Conservation (phyloP, 2,329 filamentous ascomycete species). For the Hypoxylon sp. region DNA sequence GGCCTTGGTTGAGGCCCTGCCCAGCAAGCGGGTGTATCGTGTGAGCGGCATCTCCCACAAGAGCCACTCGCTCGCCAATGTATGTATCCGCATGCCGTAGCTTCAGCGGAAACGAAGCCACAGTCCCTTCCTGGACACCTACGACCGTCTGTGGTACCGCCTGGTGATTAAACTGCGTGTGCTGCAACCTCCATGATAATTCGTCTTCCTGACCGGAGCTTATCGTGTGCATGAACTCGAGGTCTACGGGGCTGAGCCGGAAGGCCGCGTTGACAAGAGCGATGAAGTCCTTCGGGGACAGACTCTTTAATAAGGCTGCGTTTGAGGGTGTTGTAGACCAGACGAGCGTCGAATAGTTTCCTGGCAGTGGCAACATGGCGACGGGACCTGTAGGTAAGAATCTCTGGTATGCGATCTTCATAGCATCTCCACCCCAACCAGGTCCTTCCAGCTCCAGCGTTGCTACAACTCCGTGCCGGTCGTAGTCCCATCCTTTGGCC, state of each 20-base stretch:
- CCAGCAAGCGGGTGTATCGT: constrained; percentile 95
- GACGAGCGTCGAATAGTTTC: constrained; percentile 86
- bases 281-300: constrained; percentile 80
- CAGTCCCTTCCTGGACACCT: constrained; percentile 81
- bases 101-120: constrained; percentile 92
- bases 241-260: constrained; percentile 82
- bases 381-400: constrained; percentile 94
- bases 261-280: constrained; percentile 96
- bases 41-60: constrained; percentile 95
- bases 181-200: constrained; percentile 83
- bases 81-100: constrained; percentile 96
- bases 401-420: constrained; percentile 90
- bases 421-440: constrained; percentile 67
- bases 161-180: constrained; percentile 71
- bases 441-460: constrained; percentile 80
- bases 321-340: constrained; percentile 92
- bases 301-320: constrained; percentile 82
- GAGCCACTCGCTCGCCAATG: constrained; percentile 87
- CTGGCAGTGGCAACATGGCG: constrained; percentile 90
- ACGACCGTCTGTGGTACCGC: constrained; percentile 76
- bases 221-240: constrained; percentile 84
- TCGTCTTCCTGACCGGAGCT: constrained; percentile 76
- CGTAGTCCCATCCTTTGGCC: constrained; percentile 93
- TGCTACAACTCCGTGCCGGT: constrained; percentile 90
- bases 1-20: constrained; percentile 93